Evolutionary conservation across 768 basidiomycete genomes (phyloP).

Genomic region (Lentinula sp.): DNA sequence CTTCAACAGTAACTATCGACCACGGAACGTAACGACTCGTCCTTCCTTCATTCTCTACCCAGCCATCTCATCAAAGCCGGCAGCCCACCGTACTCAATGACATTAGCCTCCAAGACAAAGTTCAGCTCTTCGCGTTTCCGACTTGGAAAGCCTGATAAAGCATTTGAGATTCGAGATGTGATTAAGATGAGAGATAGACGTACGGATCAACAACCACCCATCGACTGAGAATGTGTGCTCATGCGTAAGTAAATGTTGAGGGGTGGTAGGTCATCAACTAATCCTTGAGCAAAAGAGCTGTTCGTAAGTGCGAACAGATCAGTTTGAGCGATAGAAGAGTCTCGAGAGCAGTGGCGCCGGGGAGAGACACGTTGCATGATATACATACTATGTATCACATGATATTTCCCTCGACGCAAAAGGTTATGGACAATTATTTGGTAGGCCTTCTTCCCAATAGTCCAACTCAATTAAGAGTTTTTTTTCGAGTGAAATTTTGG

Average conservation of each 20-base stretch:
- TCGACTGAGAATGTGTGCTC: too few species aligned
- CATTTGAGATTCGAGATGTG: neutral
- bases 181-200: slow-evolving; percentile 27
- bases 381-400: neutral
- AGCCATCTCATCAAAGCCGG: too few species aligned
- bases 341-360: slow-evolving; percentile 61
- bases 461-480: too few species aligned
- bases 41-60: too few species aligned
- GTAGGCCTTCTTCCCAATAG: too few species aligned
- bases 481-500: too few species aligned
- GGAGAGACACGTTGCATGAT: slow-evolving; percentile 63
- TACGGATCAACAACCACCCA: slow-evolving; percentile 37
- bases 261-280: too few species aligned
- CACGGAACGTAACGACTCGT: too few species aligned
- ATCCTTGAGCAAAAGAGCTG: slow-evolving; percentile 63
- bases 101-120: slow-evolving; percentile 84
- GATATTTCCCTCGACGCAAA: too few species aligned
- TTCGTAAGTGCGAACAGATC: slow-evolving; percentile 43
- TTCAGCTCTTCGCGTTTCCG: slow-evolving; percentile 93
- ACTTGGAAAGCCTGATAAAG: slow-evolving; percentile 54
- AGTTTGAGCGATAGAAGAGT: slow-evolving; percentile 51
- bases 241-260: too few species aligned
- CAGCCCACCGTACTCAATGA: slow-evolving; percentile 34
- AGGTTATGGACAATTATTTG: slow-evolving; percentile 16
- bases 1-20: too few species aligned